Evolutionary conservation across 2,329 filamentous ascomycete genomes (phyloP).

Genomic region (Epichloe scottii): DNA sequence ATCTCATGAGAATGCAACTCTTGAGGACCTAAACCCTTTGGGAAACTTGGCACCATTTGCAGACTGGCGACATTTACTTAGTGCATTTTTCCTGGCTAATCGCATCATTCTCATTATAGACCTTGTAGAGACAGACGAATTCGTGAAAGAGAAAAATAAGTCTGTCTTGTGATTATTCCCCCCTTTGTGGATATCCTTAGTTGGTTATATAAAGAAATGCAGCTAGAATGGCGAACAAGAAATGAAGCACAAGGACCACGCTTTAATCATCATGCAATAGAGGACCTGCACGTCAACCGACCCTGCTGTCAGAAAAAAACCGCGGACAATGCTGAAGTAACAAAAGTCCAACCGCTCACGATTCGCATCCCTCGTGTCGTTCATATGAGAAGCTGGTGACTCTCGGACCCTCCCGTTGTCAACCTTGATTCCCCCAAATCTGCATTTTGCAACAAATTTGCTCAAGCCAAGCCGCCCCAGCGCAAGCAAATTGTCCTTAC

Average conservation of each 20-base stretch:
- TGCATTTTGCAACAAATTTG: not conserved
- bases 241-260: not conserved
- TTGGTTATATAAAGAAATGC: not conserved
- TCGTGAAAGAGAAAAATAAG: not conserved
- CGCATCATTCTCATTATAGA: not conserved
- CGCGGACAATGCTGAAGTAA: not conserved
- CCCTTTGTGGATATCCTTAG: not conserved
- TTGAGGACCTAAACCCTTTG: too few relatives aligned
- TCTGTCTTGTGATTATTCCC: not conserved
- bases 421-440: not conserved
- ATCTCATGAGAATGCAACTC: not conserved
- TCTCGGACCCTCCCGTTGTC: not conserved
- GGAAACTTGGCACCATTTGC: not conserved
- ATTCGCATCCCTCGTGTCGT: not conserved
- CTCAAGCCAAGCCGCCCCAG: too few relatives aligned
- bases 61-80: not conserved
- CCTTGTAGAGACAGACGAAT: not conserved
- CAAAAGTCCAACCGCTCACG: not conserved
- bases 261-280: not conserved
- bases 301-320: not conserved
- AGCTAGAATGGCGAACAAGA: not conserved
- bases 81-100: too few relatives aligned
- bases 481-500: not conserved
- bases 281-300: not conserved
- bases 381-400: not conserved